phyloP scores from a whole-genome alignment of 441 rosid genomes.

The Mallotus japonicus region DNA sequence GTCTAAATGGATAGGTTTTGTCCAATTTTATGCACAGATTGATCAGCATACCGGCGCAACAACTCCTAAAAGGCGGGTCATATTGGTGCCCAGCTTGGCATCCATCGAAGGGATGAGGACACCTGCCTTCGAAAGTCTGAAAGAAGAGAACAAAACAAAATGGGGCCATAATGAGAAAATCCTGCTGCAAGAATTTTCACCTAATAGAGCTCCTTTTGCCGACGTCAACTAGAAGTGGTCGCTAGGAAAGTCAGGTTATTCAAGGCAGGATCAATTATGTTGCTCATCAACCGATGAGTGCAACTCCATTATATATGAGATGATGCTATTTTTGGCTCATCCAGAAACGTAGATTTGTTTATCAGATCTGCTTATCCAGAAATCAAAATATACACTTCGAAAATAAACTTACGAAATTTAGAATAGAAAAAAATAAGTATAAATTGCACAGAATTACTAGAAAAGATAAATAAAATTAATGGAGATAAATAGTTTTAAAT shows the following conservation, averaged over 20 bases:
- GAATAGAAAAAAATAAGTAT: no score
- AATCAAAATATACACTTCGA: no score
- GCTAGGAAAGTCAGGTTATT: neutral
- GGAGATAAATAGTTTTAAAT: no score
- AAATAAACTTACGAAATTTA: no score
- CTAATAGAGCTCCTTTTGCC: conserved; percentile 63
- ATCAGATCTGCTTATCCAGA: neutral
- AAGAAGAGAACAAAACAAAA: conserved; percentile 34
- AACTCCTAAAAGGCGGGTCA: conserved; percentile 49
- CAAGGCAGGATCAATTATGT: neutral
- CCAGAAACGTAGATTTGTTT: neutral
- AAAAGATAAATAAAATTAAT: no score
- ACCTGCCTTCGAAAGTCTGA: conserved; percentile 17
- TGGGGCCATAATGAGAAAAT: conserved; percentile 32
- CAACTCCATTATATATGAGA: neutral
- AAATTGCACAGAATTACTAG: no score
- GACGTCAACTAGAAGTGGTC: conserved; percentile 43
- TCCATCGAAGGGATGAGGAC: conserved; percentile 71
- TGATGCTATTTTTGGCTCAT: neutral
- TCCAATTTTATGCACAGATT: conserved; percentile 38
- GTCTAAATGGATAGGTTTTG: neutral
- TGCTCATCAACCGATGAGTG: conserved; percentile 17
- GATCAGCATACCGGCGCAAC: conserved; percentile 45
- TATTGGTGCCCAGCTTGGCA: conserved; percentile 57
- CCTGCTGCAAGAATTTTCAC: conserved; percentile 35